Evolutionary conservation across 164 flowering plant species (phyloP).

Genomic region (Kingdonia uniflora): DNA sequence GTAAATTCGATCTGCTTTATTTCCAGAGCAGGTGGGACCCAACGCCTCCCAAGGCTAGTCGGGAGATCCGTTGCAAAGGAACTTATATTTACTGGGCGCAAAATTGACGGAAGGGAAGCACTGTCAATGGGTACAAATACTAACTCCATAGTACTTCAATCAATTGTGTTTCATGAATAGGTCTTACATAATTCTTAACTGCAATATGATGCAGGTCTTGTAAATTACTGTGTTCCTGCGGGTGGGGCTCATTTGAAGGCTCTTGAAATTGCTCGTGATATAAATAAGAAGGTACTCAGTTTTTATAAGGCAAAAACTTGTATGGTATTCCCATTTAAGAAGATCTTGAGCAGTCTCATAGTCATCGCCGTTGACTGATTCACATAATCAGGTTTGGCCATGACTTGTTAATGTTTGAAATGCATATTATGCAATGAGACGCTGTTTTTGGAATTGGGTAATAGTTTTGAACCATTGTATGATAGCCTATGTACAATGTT

Average conservation of each 20-base stretch:
- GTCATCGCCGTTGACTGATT: too few species aligned
- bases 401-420: too few species aligned
- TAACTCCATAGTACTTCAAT: constrained; percentile 2
- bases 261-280: constrained; percentile 74
- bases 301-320: too few species aligned
- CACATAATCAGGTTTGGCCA: too few species aligned
- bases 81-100: constrained; percentile 82
- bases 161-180: not conserved
- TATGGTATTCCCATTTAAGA: too few species aligned
- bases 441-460: too few species aligned
- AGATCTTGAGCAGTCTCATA: too few species aligned
- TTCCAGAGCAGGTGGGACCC: constrained; percentile 90
- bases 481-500: too few species aligned
- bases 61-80: constrained; percentile 83
- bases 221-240: constrained; percentile 66
- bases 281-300: constrained; percentile 62
- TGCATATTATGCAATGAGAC: too few species aligned
- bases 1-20: too few species aligned
- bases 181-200: not conserved
- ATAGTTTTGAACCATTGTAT: too few species aligned
- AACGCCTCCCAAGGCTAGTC: constrained; percentile 77
- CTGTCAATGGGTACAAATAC: constrained; percentile 42
- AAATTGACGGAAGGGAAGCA: constrained; percentile 59
- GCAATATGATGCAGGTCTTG: constrained; percentile 51
- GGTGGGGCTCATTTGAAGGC: constrained; percentile 77